These are phyloP conservation scores for Sphagnum fallax DNA, from an alignment of 228 moss, liverwort and hornwort species.

Conservation along the genomic window DNA sequence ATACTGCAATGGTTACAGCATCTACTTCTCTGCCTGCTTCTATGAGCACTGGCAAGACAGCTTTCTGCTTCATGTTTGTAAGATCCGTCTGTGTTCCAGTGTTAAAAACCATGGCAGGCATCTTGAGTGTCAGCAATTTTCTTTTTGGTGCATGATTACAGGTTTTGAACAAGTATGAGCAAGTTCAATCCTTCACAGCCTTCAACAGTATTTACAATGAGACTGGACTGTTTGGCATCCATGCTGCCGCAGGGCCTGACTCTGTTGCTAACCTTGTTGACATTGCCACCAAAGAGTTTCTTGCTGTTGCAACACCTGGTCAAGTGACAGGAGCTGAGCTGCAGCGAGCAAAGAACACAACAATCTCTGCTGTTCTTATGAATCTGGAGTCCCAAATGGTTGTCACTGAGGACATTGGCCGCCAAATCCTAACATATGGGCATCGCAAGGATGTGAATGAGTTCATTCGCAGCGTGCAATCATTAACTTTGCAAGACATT, in stretches of 20 bases:
- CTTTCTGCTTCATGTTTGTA: not conserved
- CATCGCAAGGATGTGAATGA: conserved; percentile 1
- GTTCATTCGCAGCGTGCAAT: conserved; percentile 4
- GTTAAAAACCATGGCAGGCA: not conserved
- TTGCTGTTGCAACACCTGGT: conserved; percentile 8
- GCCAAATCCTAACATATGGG: conserved; percentile 9
- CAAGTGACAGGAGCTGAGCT: conserved; percentile 4
- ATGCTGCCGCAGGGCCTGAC: conserved; percentile 1
- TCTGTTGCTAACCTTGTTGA: conserved; percentile 7
- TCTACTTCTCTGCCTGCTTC: too few relatives aligned
- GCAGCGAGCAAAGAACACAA: conserved; percentile 9
- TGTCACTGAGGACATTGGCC: conserved; percentile 9
- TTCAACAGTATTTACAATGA: conserved; percentile 11
- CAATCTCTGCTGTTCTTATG: conserved; percentile 9
- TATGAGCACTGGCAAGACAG: too few relatives aligned
- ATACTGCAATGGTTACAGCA: too few relatives aligned
- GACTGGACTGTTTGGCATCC: conserved; percentile 6
- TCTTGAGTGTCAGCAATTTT: not conserved
- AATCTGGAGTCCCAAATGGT: conserved; percentile 9
- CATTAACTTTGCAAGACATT: conserved; percentile 8
- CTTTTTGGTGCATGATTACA: not conserved
- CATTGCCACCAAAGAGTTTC: conserved; percentile 1
- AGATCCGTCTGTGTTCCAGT: not conserved
- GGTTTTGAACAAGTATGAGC: conserved; percentile 8
- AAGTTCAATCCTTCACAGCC: conserved; percentile 10